phyloP scores from a whole-genome alignment of 306 rosid species.

The Dryas drummondii region DNA sequence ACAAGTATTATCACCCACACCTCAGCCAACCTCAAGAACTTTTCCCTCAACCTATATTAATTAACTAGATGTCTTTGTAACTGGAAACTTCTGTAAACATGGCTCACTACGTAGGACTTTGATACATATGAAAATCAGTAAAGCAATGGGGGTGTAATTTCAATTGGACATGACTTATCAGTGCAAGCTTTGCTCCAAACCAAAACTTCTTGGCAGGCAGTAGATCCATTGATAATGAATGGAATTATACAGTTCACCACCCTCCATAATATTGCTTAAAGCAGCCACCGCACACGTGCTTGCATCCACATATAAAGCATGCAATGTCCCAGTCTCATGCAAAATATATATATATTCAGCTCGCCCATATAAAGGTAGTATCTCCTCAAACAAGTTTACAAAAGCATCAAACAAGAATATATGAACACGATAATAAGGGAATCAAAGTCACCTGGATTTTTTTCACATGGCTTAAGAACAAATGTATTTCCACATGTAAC shows the following conservation, averaged over 20 bases:
- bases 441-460: conserved; percentile 51
- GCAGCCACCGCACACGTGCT: background rate
- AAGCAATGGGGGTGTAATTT: background rate
- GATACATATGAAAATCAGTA: background rate
- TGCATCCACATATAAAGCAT: background rate
- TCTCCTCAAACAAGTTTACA: background rate
- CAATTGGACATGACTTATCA: background rate
- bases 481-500: conserved; percentile 77
- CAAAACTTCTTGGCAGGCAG: background rate
- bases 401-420: conserved; percentile 2
- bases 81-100: background rate
- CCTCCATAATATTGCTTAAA: background rate
- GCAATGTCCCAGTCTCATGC: background rate
- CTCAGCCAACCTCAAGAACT: background rate
- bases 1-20: background rate
- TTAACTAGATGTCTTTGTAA: background rate
- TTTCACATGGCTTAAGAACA: conserved; percentile 73
- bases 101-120: background rate
- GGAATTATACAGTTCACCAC: background rate
- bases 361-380: background rate
- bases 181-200: conserved; percentile 13
- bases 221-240: conserved; percentile 4
- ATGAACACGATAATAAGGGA: conserved; percentile 13
- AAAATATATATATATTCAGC: background rate
- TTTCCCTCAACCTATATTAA: background rate